These are phyloP conservation scores for Ophioceras dolichostomum DNA, from an alignment of 2,329 filamentous ascomycete genomes.

Conservation along the genomic window DNA sequence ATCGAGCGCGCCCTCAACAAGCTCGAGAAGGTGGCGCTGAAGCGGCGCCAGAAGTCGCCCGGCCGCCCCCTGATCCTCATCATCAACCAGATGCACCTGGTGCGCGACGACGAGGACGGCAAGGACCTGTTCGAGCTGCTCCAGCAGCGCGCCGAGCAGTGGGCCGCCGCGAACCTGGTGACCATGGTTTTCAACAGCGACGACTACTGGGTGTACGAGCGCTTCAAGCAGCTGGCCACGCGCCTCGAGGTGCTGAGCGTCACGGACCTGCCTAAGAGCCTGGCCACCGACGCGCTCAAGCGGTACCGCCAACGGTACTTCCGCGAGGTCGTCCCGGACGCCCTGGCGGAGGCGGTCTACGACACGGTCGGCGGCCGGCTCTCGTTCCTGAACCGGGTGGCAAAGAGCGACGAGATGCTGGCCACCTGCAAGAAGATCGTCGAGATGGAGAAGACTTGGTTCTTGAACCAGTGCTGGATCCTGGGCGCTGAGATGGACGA, in stretches of 20 bases:
- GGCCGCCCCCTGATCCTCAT: constrained; percentile 75
- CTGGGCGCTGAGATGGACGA: constrained; percentile 59
- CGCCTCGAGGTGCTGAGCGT: constrained; percentile 91
- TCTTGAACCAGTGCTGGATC: constrained; percentile 65
- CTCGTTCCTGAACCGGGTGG: constrained; percentile 79
- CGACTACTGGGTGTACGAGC: constrained; percentile 97
- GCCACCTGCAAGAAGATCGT: constrained; percentile 57
- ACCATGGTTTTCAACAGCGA: constrained; percentile 93
- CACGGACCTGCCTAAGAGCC: constrained; percentile 64
- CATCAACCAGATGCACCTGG: constrained; percentile 84
- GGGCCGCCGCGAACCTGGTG: constrained; percentile 83
- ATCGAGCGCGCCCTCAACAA: constrained; percentile 98
- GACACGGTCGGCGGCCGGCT: constrained; percentile 76
- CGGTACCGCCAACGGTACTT: constrained; percentile 74
- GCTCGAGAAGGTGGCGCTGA: constrained; percentile 85
- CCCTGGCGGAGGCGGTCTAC: constrained; percentile 66
- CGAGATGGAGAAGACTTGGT: constrained; percentile 61
- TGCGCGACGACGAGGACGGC: constrained; percentile 88
- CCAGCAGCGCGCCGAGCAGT: constrained; percentile 90
- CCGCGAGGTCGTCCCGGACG: constrained; percentile 40
- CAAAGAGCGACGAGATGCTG: constrained; percentile 75
- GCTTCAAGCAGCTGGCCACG: constrained; percentile 82
- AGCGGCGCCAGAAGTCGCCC: constrained; percentile 41
- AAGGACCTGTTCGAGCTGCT: constrained; percentile 86
- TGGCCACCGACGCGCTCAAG: constrained; percentile 64